These are phyloP conservation scores for Inga leiocalycina DNA, from an alignment of 306 rosid species.

Conservation along the genomic window DNA sequence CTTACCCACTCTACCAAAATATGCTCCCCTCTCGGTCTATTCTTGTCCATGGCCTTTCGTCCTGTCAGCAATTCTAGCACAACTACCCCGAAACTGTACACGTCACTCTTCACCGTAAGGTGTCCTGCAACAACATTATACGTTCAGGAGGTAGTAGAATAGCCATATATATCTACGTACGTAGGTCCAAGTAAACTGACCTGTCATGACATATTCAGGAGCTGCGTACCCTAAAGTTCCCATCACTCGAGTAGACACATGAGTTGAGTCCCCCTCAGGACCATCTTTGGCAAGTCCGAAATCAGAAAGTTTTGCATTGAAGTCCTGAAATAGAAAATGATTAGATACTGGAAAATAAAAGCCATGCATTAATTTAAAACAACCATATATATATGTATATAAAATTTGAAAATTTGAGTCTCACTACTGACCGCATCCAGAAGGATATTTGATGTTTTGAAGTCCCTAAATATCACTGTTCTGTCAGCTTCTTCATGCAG, in stretches of 20 bases:
- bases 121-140: constrained; percentile 46
- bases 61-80: constrained; percentile 68
- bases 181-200: constrained; percentile 40
- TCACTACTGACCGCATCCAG: constrained; percentile 54
- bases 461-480: constrained; percentile 64
- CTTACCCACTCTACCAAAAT: constrained; percentile 62
- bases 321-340: constrained; percentile 48
- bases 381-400: background rate
- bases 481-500: constrained; percentile 63
- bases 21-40: constrained; percentile 30
- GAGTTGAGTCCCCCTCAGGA: constrained; percentile 60
- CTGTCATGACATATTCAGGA: constrained; percentile 70
- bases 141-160: too few species aligned
- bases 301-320: constrained; percentile 69
- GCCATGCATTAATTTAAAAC: background rate
- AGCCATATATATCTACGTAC: background rate
- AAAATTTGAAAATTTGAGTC: background rate
- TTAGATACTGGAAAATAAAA: background rate
- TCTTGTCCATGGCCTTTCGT: constrained; percentile 50
- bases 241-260: constrained; percentile 62
- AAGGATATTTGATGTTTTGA: constrained; percentile 65
- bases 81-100: constrained; percentile 76
- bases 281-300: constrained; percentile 73
- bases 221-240: constrained; percentile 74
- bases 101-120: constrained; percentile 64